These are phyloP conservation scores for Cyberlindnera meyerae DNA, from an alignment of 805 yeast species.

Conservation along the genomic window DNA sequence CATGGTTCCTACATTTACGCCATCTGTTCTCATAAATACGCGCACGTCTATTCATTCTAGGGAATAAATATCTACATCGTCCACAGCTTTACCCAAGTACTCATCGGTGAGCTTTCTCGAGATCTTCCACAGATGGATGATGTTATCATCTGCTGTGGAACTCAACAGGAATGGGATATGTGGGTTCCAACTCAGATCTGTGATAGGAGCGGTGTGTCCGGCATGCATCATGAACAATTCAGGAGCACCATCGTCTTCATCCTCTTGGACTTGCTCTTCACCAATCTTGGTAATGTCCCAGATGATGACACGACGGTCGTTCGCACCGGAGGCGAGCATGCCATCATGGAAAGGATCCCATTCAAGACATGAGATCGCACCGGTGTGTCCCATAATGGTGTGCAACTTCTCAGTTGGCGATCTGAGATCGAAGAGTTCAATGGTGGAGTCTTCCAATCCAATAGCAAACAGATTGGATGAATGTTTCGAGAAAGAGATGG, in stretches of 20 bases:
- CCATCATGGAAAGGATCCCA: slow-evolving; percentile 80
- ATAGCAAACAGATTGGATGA: slow-evolving; percentile 57
- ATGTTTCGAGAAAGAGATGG: slow-evolving; percentile 61
- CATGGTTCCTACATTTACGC: slow-evolving; percentile 6
- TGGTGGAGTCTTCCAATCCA: slow-evolving; percentile 65
- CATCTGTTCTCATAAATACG: slow-evolving; percentile 5
- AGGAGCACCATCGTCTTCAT: slow-evolving; percentile 87
- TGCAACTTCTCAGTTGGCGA: slow-evolving; percentile 47
- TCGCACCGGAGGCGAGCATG: slow-evolving; percentile 68
- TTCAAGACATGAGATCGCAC: slow-evolving; percentile 63
- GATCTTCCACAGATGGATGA: slow-evolving; percentile 42
- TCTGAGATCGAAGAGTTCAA: slow-evolving; percentile 62
- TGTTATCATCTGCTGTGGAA: slow-evolving; percentile 43
- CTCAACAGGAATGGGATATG: slow-evolving; percentile 71
- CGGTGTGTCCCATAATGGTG: slow-evolving; percentile 77
- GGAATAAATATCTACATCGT: slow-evolving; percentile 18
- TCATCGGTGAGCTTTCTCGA: slow-evolving; percentile 33
- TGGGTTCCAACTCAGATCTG: slow-evolving; percentile 68
- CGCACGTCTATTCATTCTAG: slow-evolving; percentile 15
- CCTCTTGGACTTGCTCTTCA: slow-evolving; percentile 79
- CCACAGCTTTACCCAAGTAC: slow-evolving; percentile 13
- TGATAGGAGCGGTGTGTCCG: slow-evolving; percentile 77
- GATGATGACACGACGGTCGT: slow-evolving; percentile 69
- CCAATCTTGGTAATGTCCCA: slow-evolving; percentile 84
- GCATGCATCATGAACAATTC: slow-evolving; percentile 90